Evolutionary conservation across 495 filamentous ascomycete genomes (phyloP).

Genomic region (Penicillium argentinense): DNA sequence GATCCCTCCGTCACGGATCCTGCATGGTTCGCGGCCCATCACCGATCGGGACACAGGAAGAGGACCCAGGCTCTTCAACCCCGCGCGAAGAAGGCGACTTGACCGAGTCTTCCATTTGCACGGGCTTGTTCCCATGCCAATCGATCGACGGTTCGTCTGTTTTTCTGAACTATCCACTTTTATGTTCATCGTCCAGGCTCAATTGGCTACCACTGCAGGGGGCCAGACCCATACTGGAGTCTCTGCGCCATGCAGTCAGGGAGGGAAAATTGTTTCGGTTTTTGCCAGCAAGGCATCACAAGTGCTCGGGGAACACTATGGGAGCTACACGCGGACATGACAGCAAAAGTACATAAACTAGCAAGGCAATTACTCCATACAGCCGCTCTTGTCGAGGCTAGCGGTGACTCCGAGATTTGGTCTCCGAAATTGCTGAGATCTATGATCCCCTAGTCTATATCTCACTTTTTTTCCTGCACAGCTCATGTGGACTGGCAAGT

Average conservation of each 20-base stretch:
- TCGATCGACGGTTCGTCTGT: constrained; percentile 18
- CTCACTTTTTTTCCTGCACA: not conserved
- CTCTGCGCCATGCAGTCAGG: constrained; percentile 4
- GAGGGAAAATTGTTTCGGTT: not conserved
- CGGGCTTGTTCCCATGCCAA: constrained; percentile 7
- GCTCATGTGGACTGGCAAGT: not conserved
- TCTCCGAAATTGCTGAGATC: not conserved
- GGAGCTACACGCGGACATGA: not conserved
- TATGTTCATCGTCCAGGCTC: not conserved
- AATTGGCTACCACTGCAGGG: constrained; percentile 10
- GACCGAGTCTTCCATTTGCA: not conserved
- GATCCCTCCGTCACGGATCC: constrained; percentile 15
- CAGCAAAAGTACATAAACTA: constrained; percentile 2
- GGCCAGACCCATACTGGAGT: not conserved
- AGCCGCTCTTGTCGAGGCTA: not conserved
- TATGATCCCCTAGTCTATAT: not conserved
- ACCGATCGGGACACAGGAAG: constrained; percentile 10
- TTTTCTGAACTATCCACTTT: constrained; percentile 3
- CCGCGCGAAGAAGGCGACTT: constrained; percentile 6
- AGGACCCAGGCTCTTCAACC: constrained; percentile 4
- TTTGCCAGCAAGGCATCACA: constrained; percentile 19
- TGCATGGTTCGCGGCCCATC: constrained; percentile 14
- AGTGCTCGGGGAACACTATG: constrained; percentile 8
- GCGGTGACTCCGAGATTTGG: constrained; percentile 9
- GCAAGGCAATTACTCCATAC: not conserved